phyloP scores from a whole-genome alignment of 2,329 filamentous ascomycete species.

The Nemania sp. region DNA sequence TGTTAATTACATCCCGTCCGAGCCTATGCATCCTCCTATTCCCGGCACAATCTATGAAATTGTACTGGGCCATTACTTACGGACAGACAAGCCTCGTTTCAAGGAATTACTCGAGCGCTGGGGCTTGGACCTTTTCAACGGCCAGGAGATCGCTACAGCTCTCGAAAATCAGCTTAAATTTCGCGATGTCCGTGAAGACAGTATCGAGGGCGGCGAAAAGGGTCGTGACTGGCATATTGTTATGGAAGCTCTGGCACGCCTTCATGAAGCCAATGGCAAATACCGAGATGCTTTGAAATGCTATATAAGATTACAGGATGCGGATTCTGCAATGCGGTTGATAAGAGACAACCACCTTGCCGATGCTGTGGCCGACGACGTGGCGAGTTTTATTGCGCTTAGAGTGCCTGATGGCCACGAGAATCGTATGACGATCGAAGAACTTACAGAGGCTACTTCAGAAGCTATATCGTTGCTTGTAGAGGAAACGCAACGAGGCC shows the following conservation, averaged over 20 bases:
- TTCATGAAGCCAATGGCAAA: slow-evolving; percentile 81
- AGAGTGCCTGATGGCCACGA: slow-evolving; percentile 76
- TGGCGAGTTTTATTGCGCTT: slow-evolving; percentile 83
- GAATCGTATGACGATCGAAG: slow-evolving; percentile 64
- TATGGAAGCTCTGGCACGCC: slow-evolving; percentile 80
- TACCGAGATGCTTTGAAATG: slow-evolving; percentile 83
- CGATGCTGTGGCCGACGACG: slow-evolving; percentile 85
- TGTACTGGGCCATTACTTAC: slow-evolving; percentile 85
- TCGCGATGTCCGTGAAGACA: slow-evolving; percentile 74
- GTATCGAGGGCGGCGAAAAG: slow-evolving; percentile 70
- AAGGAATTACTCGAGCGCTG: slow-evolving; percentile 79
- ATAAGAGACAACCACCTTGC: slow-evolving; percentile 90
- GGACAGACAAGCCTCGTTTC: slow-evolving; percentile 73
- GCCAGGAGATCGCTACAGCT: slow-evolving; percentile 72
- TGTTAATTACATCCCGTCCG: slow-evolving; percentile 76
- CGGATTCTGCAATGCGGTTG: slow-evolving; percentile 82
- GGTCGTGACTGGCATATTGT: slow-evolving; percentile 87
- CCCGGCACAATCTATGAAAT: slow-evolving; percentile 85
- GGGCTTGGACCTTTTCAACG: slow-evolving; percentile 83
- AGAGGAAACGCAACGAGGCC: slow-evolving; percentile 86
- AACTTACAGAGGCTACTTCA: slow-evolving; percentile 77
- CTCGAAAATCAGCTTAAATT: slow-evolving; percentile 82
- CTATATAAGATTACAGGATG: slow-evolving; percentile 90
- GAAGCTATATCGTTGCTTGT: slow-evolving; percentile 87
- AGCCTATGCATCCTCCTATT: slow-evolving; percentile 76